These are phyloP conservation scores for Colletotrichum lupini DNA, from an alignment of 2,329 filamentous ascomycete species.

Conservation along the genomic window DNA sequence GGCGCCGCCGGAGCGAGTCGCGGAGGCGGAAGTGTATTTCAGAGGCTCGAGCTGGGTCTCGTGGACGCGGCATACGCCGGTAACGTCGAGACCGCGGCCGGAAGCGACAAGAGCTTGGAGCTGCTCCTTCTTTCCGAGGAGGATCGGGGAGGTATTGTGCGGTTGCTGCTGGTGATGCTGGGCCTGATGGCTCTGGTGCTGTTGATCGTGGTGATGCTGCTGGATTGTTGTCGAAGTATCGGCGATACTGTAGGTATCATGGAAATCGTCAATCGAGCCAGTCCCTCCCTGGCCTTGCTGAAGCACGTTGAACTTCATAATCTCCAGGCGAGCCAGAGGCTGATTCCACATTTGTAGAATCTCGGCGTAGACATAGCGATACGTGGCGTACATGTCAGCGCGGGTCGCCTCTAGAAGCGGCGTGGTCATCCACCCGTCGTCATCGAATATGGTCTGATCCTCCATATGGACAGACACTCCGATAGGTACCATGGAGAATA, in stretches of 20 bases:
- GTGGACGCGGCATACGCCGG: constrained; percentile 71
- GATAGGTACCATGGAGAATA: constrained; percentile 60
- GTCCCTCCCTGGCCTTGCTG: constrained; percentile 54
- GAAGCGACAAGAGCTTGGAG: constrained; percentile 61
- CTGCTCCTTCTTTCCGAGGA: constrained; percentile 67
- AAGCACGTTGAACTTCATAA: constrained; percentile 76
- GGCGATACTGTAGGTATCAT: constrained; percentile 50
- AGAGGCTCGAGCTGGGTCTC: constrained; percentile 71
- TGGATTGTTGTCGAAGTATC: constrained; percentile 42
- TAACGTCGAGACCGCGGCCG: constrained; percentile 69
- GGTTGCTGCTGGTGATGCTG: constrained; percentile 38
- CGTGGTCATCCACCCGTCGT: constrained; percentile 72
- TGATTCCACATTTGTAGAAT: constrained; percentile 75
- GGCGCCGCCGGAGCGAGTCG: constrained; percentile 55
- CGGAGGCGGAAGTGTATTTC: constrained; percentile 54
- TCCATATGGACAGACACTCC: constrained; percentile 65
- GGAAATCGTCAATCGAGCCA: constrained; percentile 44
- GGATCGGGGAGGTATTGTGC: constrained; percentile 60
- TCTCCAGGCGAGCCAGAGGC: constrained; percentile 71
- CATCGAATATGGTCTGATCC: constrained; percentile 74
- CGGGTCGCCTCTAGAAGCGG: constrained; percentile 66
- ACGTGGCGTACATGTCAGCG: constrained; percentile 64
- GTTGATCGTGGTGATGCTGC: constrained; percentile 42
- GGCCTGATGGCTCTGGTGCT: constrained; percentile 39
- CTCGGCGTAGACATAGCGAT: constrained; percentile 75